A percentile compares a stretch with the other conserved stretches of the same genome.
These are phyloP conservation scores for Meyerozyma guilliermondii DNA, from an alignment of 1,139 yeast species.

Conservation along the genomic window DNA sequence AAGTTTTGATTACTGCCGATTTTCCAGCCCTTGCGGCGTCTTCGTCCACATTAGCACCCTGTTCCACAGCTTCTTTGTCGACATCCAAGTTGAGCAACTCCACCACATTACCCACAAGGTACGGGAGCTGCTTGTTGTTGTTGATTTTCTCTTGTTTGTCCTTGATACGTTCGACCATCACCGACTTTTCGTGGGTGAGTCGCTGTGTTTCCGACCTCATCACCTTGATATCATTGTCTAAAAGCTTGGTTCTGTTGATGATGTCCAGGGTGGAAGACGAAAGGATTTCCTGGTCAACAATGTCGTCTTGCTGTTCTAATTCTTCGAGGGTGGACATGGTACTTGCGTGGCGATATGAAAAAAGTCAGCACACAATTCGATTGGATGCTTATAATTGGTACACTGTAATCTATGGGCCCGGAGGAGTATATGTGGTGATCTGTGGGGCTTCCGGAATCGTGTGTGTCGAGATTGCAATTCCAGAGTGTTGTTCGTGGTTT, in stretches of 20 bases:
- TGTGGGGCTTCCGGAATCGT: background rate
- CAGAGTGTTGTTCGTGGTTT: background rate
- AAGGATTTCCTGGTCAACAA: conserved; percentile 77
- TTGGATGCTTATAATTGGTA: background rate
- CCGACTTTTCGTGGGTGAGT: conserved; percentile 84
- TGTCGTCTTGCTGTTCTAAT: conserved; percentile 37
- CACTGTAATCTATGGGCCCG: background rate
- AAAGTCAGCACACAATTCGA: background rate
- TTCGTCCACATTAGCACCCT: conserved; percentile 92
- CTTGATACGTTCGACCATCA: conserved; percentile 89
- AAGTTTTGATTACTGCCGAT: conserved; percentile 95
- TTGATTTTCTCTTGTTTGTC: conserved; percentile 96
- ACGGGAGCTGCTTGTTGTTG: conserved; percentile 93
- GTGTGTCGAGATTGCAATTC: background rate
- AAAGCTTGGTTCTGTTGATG: conserved; percentile 75
- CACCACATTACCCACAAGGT: conserved; percentile 95
- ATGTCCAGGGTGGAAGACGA: conserved; percentile 78
- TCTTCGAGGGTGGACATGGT: conserved; percentile 61
- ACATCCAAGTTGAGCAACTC: conserved; percentile 86
- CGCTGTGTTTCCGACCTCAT: conserved; percentile 92
- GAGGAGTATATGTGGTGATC: background rate
- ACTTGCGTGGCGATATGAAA: background rate
- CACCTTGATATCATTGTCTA: conserved; percentile 94
- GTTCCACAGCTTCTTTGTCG: conserved; percentile 81
- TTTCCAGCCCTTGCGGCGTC: conserved; percentile 94